Evolutionary conservation across 176 grass and related monocot species (phyloP).

Genomic region (Oryza coarctata): DNA sequence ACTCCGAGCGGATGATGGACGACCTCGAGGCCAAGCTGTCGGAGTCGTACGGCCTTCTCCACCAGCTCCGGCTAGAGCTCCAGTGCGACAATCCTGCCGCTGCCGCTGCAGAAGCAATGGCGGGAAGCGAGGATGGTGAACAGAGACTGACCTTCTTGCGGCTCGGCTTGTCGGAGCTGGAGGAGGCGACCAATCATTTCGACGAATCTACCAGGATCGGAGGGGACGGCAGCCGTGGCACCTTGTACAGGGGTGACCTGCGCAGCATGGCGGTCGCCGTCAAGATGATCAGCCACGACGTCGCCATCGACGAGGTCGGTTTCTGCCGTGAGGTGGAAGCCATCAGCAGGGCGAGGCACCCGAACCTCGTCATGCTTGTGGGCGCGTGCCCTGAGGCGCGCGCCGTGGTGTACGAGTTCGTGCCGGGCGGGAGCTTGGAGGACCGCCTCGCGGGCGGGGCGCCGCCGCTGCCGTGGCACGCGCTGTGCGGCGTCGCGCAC

Average conservation of each 20-base stretch:
- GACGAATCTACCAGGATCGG: slow-evolving; percentile 44
- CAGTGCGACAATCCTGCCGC: neutral
- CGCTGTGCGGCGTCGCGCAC: slow-evolving; percentile 41
- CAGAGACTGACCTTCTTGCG: slow-evolving; percentile 5
- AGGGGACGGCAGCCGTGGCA: slow-evolving; percentile 26
- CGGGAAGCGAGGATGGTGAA: neutral
- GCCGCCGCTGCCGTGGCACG: slow-evolving; percentile 55
- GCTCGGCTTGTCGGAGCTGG: slow-evolving; percentile 43
- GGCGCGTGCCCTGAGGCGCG: slow-evolving; percentile 58
- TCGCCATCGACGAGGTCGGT: slow-evolving; percentile 25
- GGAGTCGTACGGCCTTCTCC: slow-evolving; percentile 50
- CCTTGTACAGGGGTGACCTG: slow-evolving; percentile 46
- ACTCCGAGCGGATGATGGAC: slow-evolving; percentile 32
- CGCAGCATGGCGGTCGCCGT: slow-evolving; percentile 42
- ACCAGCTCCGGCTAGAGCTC: slow-evolving; percentile 33
- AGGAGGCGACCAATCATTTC: slow-evolving; percentile 49
- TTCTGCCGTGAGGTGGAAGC: slow-evolving; percentile 40
- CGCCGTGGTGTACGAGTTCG: slow-evolving; percentile 55
- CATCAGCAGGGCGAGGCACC: slow-evolving; percentile 40
- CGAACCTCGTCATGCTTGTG: slow-evolving; percentile 37
- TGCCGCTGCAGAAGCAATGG: neutral
- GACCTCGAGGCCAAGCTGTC: slow-evolving; percentile 44
- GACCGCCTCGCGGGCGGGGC: slow-evolving; percentile 37
- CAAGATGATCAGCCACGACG: slow-evolving; percentile 41
- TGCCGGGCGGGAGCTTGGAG: slow-evolving; percentile 51